Percentiles rank a stretch among this genome's conserved stretches.
phyloP scores from a whole-genome alignment of 2,329 filamentous ascomycete species.

The Capronia americana region DNA sequence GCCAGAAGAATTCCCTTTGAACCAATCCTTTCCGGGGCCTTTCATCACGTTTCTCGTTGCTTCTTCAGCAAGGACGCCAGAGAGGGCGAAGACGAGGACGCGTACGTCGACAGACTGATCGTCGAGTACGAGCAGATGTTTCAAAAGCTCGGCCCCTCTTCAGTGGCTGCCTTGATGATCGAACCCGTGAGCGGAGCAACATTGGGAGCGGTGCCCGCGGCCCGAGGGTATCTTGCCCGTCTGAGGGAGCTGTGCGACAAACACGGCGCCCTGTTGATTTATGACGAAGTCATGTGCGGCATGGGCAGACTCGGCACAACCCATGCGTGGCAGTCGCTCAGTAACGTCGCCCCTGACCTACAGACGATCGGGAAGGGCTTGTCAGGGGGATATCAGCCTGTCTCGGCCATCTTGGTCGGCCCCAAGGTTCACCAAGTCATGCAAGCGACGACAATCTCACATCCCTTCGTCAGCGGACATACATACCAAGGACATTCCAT shows the following conservation, averaged over 20 bases:
- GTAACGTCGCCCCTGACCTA: constrained; percentile 60
- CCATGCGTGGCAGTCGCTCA: constrained; percentile 60
- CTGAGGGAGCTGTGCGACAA: constrained; percentile 61
- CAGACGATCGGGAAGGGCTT: constrained; percentile 66
- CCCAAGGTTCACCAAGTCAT: constrained; percentile 57
- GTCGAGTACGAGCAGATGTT: constrained; percentile 58
- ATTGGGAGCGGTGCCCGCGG: constrained; percentile 59
- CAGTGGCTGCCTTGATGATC: constrained; percentile 56
- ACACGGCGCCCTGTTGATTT: constrained; percentile 73
- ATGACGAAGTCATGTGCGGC: constrained; percentile 68
- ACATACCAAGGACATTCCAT: constrained; percentile 64
- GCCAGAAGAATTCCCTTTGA: constrained; percentile 44
- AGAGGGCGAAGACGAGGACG: constrained; percentile 46
- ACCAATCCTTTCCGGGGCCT: constrained; percentile 35
- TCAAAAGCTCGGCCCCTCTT: constrained; percentile 52
- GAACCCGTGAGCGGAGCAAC: constrained; percentile 58
- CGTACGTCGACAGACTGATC: constrained; percentile 50
- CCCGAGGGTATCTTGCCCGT: constrained; percentile 60
- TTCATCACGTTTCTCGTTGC: constrained; percentile 39
- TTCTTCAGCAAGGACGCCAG: constrained; percentile 43
- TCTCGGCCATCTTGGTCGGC: constrained; percentile 61
- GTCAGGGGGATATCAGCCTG: constrained; percentile 61
- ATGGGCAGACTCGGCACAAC: constrained; percentile 63
- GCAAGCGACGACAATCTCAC: constrained; percentile 50
- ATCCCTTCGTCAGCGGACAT: constrained; percentile 63